These are phyloP conservation scores for Candida ipomoeae DNA, from an alignment of 805 yeast genomes.

Conservation along the genomic window DNA sequence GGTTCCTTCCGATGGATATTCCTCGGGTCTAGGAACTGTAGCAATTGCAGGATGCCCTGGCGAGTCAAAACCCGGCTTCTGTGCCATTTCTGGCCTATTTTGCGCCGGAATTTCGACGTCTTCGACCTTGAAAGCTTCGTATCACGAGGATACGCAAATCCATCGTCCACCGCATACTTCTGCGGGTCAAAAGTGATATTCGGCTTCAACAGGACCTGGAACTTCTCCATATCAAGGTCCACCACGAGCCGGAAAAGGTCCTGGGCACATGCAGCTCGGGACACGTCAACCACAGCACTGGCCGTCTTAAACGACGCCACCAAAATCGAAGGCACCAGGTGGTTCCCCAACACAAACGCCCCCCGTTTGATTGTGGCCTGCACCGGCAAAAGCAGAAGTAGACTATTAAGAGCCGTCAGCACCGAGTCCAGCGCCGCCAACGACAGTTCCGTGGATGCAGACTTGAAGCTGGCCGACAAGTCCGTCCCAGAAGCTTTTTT, in stretches of 20 bases:
- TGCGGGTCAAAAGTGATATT: conserved; percentile 57
- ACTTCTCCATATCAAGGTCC: conserved; percentile 44
- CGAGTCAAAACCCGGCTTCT: background rate
- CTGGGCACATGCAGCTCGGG: conserved; percentile 37
- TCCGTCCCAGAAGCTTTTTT: conserved; percentile 12
- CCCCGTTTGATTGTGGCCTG: conserved; percentile 58
- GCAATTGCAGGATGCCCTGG: background rate
- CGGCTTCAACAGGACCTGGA: conserved; percentile 61
- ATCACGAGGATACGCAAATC: background rate
- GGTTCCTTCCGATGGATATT: background rate
- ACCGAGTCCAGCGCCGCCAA: background rate
- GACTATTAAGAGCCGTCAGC: conserved; percentile 9
- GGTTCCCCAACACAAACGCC: conserved; percentile 76
- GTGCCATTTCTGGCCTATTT: background rate
- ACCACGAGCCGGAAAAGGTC: conserved; percentile 55
- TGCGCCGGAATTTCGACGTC: background rate
- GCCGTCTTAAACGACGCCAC: conserved; percentile 57
- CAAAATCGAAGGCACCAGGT: conserved; percentile 66
- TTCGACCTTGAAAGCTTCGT: background rate
- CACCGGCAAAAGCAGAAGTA: conserved; percentile 54
- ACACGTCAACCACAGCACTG: conserved; percentile 55
- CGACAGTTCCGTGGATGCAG: conserved; percentile 1
- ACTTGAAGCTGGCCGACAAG: conserved; percentile 6
- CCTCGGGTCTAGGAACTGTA: background rate
- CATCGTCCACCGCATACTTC: conserved; percentile 2